Base-by-base conservation (phyloP, 2,329 filamentous ascomycete genomes). In the Ascochyta rabiei region DNA sequence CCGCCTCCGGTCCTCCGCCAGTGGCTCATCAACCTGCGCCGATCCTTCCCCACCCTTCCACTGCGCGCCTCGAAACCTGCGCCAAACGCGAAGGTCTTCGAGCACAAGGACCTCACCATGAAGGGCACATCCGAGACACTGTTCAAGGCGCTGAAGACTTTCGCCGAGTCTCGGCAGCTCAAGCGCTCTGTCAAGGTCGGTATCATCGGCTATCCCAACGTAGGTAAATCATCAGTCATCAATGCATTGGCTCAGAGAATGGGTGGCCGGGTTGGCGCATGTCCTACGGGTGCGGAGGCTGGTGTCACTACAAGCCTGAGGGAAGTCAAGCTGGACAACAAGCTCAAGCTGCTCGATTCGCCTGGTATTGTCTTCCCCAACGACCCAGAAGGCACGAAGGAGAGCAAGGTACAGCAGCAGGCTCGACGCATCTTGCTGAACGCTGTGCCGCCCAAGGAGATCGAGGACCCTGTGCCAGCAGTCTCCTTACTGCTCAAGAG, bases 201-300 rank as follows among this genome's bases (percentile, higher is more conserved):
- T 62, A 90, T 97, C 59, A 96, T 97, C 66, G 93, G 93, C 24
- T 97, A 96, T 75, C 93, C 93, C 67, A 97, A 97, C 74, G 93
- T 96, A 56, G 93, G 93, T 73, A 97, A 97, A 81, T 96, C 91
- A 24, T 96, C 92, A 45, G 91, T 97, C 68, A 96, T 97, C 82
- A 97, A 97, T 75, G 90, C 92, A 15, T 86, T 97, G 51, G 89
- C 91, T 18, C 87, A 89, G 33, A 86, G 91, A 33, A 81, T 96
- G 64, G 86, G 88, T 62, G 84, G 86, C 52, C 86, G 84, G 69
- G 81, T 83, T 64, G 81, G 83, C 31, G 89, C 91, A 38, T 96
- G 92, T 74, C 93, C 93, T 1, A 89, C 90, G 1, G 93, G 93
- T 56, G 92, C 93, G 26, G 93, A 96, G 78, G 93, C 93, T 19